Evolutionary conservation across 2,329 filamentous ascomycete genomes (phyloP), one percentile per base, ranked within the genome.

Genomic region (Sporothrix phasma): DNA sequence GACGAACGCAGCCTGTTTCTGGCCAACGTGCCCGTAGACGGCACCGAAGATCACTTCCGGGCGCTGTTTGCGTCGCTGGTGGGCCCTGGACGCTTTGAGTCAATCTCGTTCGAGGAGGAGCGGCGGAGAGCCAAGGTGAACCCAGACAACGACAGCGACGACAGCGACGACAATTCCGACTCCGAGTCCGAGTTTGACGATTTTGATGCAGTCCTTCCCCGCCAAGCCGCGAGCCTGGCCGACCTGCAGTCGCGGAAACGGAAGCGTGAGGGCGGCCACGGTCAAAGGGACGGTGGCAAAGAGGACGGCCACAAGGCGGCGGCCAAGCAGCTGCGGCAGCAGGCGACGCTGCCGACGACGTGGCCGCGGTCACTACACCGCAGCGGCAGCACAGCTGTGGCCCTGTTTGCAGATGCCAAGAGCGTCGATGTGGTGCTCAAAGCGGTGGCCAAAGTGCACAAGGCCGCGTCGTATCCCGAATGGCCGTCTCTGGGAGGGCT

Each of bases 1-100:
- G 88, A 93, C 70, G 78, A 84, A 17, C 87, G 92, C 69, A 92
- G 89, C 66, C 81, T 99, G 19, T 99, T 96, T 76, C 73, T 96
- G n/a, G 89, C 92, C 68, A 97, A 99, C 71, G 78, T 95, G 0
- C 94, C 94, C 6, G 80, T 88, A 67, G 92, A 97, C 72, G 87
- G 90, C 65, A 95, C 90, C 4, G 87, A 90, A 64, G 74, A 80
- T 1, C 89, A 92, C 70, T 81, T 97, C 47, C 86, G 90, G 51
- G 80, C 86, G 47, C 77, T 97, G 0, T 95, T 97, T 69, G 78
- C 84, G 0, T 79, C 82, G 0, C 83, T 95, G 17, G 81, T 97
- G 0, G 88, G 90, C 8, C 86, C 88, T 0, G 89, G 89, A 2
- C 82, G 88, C 54, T 88, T 97, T 56, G 90, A 96, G 74, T 80